phyloP scores from a whole-genome alignment of 495 filamentous ascomycete genomes.

The Annulohypoxylon maeteangense region DNA sequence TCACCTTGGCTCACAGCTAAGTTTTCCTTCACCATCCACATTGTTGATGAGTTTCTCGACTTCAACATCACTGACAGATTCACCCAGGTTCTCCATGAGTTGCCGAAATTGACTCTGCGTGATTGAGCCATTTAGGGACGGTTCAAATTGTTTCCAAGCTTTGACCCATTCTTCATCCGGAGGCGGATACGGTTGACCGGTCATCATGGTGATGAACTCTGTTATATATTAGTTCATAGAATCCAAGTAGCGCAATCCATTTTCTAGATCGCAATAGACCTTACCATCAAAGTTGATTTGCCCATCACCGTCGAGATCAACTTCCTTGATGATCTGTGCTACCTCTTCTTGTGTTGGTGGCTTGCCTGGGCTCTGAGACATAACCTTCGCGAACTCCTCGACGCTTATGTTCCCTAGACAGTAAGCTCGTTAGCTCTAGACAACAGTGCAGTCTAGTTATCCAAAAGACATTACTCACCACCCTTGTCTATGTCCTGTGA shows the following conservation, averaged over 20 bases:
- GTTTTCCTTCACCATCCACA: constrained; percentile 49
- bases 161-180: constrained; percentile 36
- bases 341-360: constrained; percentile 45
- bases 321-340: constrained; percentile 50
- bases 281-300: constrained; percentile 53
- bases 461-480: constrained; percentile 37
- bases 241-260: neutral
- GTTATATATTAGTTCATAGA: constrained; percentile 14
- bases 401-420: constrained; percentile 48
- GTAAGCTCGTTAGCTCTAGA: constrained; percentile 7
- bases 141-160: constrained; percentile 47
- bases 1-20: constrained; percentile 42
- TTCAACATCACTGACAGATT: constrained; percentile 44
- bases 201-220: constrained; percentile 56
- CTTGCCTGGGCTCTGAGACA: constrained; percentile 49
- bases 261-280: neutral
- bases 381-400: constrained; percentile 52
- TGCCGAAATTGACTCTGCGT: constrained; percentile 47
- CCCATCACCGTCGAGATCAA: constrained; percentile 52
- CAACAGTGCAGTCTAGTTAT: neutral
- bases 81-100: constrained; percentile 43
- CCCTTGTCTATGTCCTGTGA: constrained; percentile 49
- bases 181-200: constrained; percentile 44
- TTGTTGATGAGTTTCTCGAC: constrained; percentile 46
- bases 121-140: constrained; percentile 44